A percentile compares a stretch with the other conserved stretches of the same genome.
These are phyloP conservation scores for Przewalskia tangutica DNA, from an alignment of 257 asterid species.

Conservation along the genomic window DNA sequence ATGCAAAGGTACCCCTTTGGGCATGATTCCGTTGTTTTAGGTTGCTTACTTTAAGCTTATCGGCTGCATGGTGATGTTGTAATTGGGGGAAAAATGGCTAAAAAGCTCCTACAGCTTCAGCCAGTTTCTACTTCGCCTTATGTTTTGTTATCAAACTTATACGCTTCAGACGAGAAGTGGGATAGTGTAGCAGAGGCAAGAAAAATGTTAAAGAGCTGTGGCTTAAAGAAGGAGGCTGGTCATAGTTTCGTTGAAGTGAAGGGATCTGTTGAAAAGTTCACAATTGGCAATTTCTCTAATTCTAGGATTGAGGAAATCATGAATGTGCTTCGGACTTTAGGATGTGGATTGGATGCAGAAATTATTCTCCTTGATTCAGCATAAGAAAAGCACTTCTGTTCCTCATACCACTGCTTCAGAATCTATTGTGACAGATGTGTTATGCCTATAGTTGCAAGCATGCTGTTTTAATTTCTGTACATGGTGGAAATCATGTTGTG, in stretches of 20 bases:
- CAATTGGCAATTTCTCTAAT: constrained; percentile 41
- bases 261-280: constrained; percentile 36
- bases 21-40: constrained; percentile 49
- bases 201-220: constrained; percentile 37
- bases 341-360: constrained; percentile 24
- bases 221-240: constrained; percentile 60
- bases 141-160: constrained; percentile 51
- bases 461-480: neutral
- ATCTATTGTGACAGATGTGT: neutral
- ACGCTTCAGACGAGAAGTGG: constrained; percentile 61
- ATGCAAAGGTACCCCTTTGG: constrained; percentile 24
- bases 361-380: constrained; percentile 4
- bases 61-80: constrained; percentile 40
- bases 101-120: constrained; percentile 34
- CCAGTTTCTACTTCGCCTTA: constrained; percentile 52
- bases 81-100: constrained; percentile 44
- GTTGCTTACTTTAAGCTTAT: constrained; percentile 63
- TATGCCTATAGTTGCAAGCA: neutral
- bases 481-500: neutral
- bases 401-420: neutral
- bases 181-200: constrained; percentile 47
- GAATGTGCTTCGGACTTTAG: constrained; percentile 26
- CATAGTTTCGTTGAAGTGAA: constrained; percentile 40
- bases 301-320: constrained; percentile 36
- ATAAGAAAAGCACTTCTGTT: neutral